Evolutionary conservation across 2,329 filamentous ascomycete species (phyloP).

Genomic region (Ophiosphaerella narmari): DNA sequence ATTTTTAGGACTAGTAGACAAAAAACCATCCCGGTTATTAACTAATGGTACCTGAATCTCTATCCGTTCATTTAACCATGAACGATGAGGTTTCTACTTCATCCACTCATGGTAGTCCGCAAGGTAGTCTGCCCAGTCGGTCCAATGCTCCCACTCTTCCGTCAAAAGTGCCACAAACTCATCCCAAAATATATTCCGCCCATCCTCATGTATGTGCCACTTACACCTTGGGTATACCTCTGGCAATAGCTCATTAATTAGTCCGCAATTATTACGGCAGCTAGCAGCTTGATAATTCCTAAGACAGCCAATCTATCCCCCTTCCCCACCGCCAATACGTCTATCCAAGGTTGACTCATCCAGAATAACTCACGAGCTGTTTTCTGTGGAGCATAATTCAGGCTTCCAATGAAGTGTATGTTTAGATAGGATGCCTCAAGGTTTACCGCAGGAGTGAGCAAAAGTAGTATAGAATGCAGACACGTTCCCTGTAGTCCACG

Average conservation of each 20-base stretch:
- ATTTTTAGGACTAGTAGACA: no score
- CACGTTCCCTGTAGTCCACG: not conserved
- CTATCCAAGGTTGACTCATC: not conserved
- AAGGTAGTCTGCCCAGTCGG: no score
- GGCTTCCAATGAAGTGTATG: not conserved
- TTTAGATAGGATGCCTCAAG: conserved; percentile 3
- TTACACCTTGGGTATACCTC: no score
- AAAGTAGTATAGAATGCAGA: not conserved
- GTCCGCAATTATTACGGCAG: not conserved
- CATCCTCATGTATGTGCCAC: not conserved
- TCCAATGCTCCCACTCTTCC: not conserved
- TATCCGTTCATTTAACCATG: no score
- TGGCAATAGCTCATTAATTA: no score
- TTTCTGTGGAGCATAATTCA: not conserved
- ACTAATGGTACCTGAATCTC: no score
- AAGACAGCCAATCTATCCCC: not conserved
- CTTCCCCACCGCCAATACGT: not conserved
- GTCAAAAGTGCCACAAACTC: not conserved
- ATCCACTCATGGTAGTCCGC: no score
- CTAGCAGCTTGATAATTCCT: not conserved
- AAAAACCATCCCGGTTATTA: no score
- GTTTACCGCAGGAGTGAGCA: not conserved
- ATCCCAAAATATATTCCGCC: not conserved
- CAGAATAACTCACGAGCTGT: not conserved
- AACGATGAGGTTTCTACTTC: no score